Evolutionary conservation across 768 basidiomycete species (phyloP).

Genomic region (Plicaturopsis crispa): DNA sequence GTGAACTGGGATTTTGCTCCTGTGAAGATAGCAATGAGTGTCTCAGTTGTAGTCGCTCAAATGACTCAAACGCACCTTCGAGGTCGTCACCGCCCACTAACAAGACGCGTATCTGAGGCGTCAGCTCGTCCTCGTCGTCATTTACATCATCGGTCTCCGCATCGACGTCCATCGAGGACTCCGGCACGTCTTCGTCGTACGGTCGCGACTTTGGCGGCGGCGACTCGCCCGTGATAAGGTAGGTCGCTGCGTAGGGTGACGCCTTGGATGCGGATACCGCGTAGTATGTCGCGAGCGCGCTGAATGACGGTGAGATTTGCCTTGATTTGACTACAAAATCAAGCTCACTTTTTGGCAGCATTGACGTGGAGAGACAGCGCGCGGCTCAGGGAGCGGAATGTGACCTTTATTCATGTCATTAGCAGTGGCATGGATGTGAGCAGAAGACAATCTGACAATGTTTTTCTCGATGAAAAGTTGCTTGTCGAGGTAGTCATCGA

Average conservation of each 20-base stretch:
- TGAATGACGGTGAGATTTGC: conserved; percentile 17
- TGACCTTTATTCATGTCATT: too few relatives aligned
- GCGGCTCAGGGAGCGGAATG: too few relatives aligned
- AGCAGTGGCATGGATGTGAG: too few relatives aligned
- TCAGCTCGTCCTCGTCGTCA: conserved; percentile 32
- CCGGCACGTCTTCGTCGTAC: conserved; percentile 27
- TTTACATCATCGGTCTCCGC: conserved; percentile 25
- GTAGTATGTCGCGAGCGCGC: conserved; percentile 59
- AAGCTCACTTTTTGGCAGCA: conserved; percentile 65
- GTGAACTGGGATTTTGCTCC: conserved; percentile 47
- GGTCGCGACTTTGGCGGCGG: conserved; percentile 2
- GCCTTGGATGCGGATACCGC: conserved; percentile 31
- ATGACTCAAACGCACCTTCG: conserved; percentile 40
- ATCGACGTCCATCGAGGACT: conserved; percentile 31
- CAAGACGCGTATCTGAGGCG: conserved; percentile 39
- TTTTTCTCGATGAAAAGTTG: too few relatives aligned
- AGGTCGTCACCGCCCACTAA: conserved; percentile 60
- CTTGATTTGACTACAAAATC: not conserved
- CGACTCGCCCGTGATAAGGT: conserved; percentile 54
- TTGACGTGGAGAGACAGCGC: conserved; percentile 85
- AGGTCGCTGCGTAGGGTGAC: conserved; percentile 54
- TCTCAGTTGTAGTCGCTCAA: not conserved
- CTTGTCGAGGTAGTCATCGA: too few relatives aligned
- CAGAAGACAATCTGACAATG: too few relatives aligned
- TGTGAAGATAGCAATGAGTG: conserved; percentile 16